phyloP scores from a whole-genome alignment of 140 eudicot genomes.

The Anethum foeniculum region DNA sequence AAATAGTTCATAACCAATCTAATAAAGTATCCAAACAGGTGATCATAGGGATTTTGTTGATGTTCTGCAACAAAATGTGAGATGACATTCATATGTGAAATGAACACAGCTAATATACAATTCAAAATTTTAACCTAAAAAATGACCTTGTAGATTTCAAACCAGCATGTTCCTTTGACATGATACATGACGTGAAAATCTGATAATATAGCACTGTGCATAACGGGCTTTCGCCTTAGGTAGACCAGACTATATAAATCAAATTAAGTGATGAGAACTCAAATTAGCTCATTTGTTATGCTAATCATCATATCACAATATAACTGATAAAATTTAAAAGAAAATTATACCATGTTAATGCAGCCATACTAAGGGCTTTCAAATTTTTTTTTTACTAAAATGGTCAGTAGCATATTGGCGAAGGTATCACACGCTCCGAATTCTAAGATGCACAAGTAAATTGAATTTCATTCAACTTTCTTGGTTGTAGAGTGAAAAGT shows the following conservation, averaged over 20 bases:
- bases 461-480: too few relatives aligned
- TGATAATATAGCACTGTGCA: conserved; percentile 86
- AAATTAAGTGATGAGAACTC: too few relatives aligned
- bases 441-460: too few relatives aligned
- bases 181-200: conserved; percentile 91
- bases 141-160: conserved; percentile 81
- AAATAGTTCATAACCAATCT: not conserved
- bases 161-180: conserved; percentile 91
- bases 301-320: too few relatives aligned
- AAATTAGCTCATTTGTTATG: too few relatives aligned
- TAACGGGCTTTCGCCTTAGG: conserved; percentile 72
- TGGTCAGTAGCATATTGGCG: too few relatives aligned
- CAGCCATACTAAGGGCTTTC: too few relatives aligned
- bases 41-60: conserved; percentile 80
- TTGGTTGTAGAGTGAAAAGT: not conserved
- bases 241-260: conserved; percentile 33
- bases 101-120: not conserved
- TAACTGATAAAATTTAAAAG: too few relatives aligned
- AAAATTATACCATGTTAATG: too few relatives aligned
- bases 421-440: too few relatives aligned
- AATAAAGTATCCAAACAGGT: conserved; percentile 27
- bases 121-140: not conserved
- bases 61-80: conserved; percentile 52
- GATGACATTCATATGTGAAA: conserved; percentile 13
- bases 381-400: too few relatives aligned